Evolutionary conservation across 2,329 filamentous ascomycete genomes (phyloP), one percentile per base, ranked within the genome.

Genomic region (Fusarium graminum): DNA sequence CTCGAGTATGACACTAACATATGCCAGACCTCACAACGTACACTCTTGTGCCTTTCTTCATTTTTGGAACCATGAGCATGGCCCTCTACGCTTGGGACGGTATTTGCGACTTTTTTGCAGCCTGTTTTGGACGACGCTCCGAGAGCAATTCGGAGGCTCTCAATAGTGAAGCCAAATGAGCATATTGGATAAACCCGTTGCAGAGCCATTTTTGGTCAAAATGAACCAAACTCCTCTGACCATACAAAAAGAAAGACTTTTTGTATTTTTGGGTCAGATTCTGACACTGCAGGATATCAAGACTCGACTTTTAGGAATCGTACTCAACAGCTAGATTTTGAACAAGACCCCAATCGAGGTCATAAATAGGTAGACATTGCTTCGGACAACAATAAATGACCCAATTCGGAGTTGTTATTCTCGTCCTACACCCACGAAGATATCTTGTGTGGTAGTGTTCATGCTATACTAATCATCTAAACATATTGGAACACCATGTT

Each of bases 21-120:
- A 14, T 3, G 22, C 34, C 14, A 79, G 77, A 80, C 47, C 63
- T 80, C 6, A 16, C 72, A 4, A 78, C 75, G 2, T 80, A 79
- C 30, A 76, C 79, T 0, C 41, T 80, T 7, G 58, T 80, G 0
- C 79, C 78, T 0, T 63, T 80, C 12, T 19, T 76, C 12, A 30
- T 80, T 9, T 80, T 80, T 49, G 78, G 77, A 3, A 57, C 59
- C 1, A 58, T 80, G 14, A 79, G 77, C 43, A 6, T 75, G 12
- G 7, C 50, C 0, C 64, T 79, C 19, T 73, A 76, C 34, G 63
- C 53, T 9, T 70, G 61, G 55, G 68, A 53, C 22, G 54, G 55
- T 3, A 32, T 72, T 7, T 53, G 52, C 12, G 26, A 40, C 12
- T 29, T 68, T 25, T 32, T 73, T 26, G 5, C 29, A 25, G 22